These are phyloP conservation scores for Magnolia changhungtana DNA, from an alignment of 164 flowering plant genomes.

Conservation along the genomic window DNA sequence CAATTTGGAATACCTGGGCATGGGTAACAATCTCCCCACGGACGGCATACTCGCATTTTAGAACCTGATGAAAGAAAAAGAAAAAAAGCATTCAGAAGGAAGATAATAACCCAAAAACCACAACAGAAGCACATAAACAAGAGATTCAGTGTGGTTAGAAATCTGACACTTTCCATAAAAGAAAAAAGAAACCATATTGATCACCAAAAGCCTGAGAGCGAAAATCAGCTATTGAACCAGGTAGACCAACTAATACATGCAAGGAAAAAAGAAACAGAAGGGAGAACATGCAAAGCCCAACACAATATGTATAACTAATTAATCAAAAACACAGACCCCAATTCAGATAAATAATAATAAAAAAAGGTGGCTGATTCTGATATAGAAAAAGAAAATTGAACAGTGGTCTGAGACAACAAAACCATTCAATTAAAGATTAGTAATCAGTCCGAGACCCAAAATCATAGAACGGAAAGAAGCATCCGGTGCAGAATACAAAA, in stretches of 20 bases:
- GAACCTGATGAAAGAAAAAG: constrained; percentile 46
- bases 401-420: background rate
- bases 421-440: background rate
- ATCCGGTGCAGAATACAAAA: background rate
- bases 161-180: no score
- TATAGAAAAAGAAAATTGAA: background rate
- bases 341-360: background rate
- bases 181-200: background rate
- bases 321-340: background rate
- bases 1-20: constrained; percentile 61
- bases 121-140: background rate
- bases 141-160: no score
- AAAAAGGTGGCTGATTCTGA: no score
- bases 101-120: background rate
- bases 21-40: constrained; percentile 89
- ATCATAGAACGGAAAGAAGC: background rate
- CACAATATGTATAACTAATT: background rate
- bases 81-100: background rate
- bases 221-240: background rate
- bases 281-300: background rate
- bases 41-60: constrained; percentile 94
- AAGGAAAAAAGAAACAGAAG: no score
- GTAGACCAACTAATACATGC: background rate
- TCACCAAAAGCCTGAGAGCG: background rate
- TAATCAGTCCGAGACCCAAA: background rate